Evolutionary conservation across 2,329 filamentous ascomycete species (phyloP).

Genomic region (Botryosphaeria dothidea): DNA sequence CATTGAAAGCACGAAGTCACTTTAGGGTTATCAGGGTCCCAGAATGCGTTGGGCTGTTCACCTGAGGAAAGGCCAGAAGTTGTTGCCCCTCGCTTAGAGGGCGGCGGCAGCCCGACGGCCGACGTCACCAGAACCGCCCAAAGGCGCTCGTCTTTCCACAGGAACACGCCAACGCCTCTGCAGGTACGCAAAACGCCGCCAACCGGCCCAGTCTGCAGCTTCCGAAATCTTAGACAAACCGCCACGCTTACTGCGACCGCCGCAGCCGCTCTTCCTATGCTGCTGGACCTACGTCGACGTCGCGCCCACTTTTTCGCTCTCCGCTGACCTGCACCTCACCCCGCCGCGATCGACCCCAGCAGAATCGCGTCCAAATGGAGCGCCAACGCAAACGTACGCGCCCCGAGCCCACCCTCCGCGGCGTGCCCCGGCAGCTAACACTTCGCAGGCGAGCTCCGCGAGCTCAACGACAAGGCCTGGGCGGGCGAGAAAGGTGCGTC

Average conservation of each 20-base stretch:
- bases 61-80: not conserved
- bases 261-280: slow-evolving; percentile 10
- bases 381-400: slow-evolving; percentile 49
- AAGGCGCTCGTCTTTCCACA: slow-evolving; percentile 12
- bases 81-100: slow-evolving; percentile 16
- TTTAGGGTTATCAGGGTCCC: not conserved
- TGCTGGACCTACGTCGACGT: slow-evolving; percentile 8
- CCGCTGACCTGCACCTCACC: slow-evolving; percentile 29
- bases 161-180: not conserved
- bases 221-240: not conserved
- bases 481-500: slow-evolving; percentile 74
- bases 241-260: not conserved
- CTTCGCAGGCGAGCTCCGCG: slow-evolving; percentile 77
- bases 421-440: slow-evolving; percentile 25
- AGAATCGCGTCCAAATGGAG: slow-evolving; percentile 43
- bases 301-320: slow-evolving; percentile 23
- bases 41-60: not conserved
- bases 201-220: slow-evolving; percentile 2
- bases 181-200: slow-evolving; percentile 14
- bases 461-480: slow-evolving; percentile 86
- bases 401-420: not conserved
- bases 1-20: not conserved
- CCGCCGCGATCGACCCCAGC: slow-evolving; percentile 20
- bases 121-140: slow-evolving; percentile 17
- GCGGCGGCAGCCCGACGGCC: slow-evolving; percentile 11